phyloP scores from a whole-genome alignment of 2,329 filamentous ascomycete genomes.

The Daldinia sp. region DNA sequence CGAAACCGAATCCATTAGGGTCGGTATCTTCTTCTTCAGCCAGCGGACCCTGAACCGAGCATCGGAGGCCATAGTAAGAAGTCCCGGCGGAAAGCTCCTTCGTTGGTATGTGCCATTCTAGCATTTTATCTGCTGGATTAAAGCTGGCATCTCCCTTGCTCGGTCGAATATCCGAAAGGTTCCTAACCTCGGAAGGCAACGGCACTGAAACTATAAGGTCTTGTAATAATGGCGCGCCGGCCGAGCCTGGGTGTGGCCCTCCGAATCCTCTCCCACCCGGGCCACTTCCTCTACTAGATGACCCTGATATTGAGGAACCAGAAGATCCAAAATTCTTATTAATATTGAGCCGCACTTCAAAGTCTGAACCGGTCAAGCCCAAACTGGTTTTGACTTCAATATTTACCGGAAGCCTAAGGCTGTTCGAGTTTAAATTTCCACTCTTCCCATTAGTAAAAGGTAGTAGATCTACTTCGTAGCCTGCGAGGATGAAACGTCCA shows the following conservation, averaged over 20 bases:
- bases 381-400: constrained; percentile 86
- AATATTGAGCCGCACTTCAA: constrained; percentile 84
- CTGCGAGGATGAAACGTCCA: constrained; percentile 90
- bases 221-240: constrained; percentile 74
- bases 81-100: constrained; percentile 79
- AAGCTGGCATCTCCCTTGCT: constrained; percentile 87
- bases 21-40: constrained; percentile 62
- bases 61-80: constrained; percentile 79
- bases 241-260: constrained; percentile 64
- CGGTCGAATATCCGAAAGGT: constrained; percentile 83
- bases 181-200: constrained; percentile 82
- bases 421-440: constrained; percentile 67
- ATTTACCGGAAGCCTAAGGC: constrained; percentile 82
- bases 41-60: constrained; percentile 79
- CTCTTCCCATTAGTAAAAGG: constrained; percentile 73
- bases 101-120: constrained; percentile 86
- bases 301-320: constrained; percentile 55
- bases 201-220: constrained; percentile 83
- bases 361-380: constrained; percentile 81
- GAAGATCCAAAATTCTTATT: constrained; percentile 70
- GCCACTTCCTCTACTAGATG: constrained; percentile 58
- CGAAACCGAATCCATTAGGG: constrained; percentile 65
- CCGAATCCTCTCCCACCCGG: constrained; percentile 58
- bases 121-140: constrained; percentile 74
- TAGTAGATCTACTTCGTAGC: constrained; percentile 92